Conservation (phyloP, 257 asterid species). For the Solanum lycopersicoides region DNA sequence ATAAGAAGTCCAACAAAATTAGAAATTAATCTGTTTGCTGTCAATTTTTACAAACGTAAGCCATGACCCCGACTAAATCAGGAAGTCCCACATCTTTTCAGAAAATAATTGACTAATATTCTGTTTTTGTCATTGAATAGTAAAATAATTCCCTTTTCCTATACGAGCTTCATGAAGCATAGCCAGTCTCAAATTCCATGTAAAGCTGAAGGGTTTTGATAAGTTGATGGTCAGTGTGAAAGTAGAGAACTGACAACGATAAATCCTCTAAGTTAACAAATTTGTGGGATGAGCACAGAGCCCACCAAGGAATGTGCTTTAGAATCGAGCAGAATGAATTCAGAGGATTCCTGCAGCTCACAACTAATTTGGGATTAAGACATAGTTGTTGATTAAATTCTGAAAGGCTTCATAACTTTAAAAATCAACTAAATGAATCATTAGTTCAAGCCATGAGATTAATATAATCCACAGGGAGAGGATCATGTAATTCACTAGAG, state of each 20-base stretch:
- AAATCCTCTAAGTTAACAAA: neutral
- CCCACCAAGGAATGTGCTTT: neutral
- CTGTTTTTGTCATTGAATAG: neutral
- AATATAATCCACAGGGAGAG: neutral
- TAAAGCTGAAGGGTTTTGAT: neutral
- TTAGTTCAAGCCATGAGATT: neutral
- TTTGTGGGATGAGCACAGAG: neutral
- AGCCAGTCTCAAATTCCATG: neutral
- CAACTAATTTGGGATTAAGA: neutral
- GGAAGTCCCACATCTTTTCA: neutral
- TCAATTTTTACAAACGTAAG: neutral
- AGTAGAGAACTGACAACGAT: neutral
- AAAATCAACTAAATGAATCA: neutral
- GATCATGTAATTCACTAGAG: neutral
- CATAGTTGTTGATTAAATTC: neutral
- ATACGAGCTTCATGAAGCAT: neutral
- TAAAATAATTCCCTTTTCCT: neutral
- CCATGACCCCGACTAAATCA: neutral
- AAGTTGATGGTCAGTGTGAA: neutral
- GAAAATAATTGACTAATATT: neutral
- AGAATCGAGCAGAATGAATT: neutral
- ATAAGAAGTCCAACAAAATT: neutral
- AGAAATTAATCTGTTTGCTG: neutral
- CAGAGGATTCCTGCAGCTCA: neutral
- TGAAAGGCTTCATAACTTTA: neutral